phyloP scores from a whole-genome alignment of 169 alveolate genomes.

The Eimeria falciformis region DNA sequence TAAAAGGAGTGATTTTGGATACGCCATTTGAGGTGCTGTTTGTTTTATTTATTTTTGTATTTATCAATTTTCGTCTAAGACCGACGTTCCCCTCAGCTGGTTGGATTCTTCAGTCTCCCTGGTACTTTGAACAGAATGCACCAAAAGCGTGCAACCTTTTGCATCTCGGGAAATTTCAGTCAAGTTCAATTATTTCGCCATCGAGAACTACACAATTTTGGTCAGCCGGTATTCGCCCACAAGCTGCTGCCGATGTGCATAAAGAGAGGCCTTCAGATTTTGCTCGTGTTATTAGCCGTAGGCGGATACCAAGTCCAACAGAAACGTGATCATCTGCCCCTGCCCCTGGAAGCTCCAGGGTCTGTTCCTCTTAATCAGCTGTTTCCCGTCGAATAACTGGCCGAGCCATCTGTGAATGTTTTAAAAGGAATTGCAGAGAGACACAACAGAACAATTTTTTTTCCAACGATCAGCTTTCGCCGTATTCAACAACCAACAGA shows the following conservation, averaged over 20 bases:
- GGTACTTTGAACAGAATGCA: too few relatives aligned
- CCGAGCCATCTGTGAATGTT: too few relatives aligned
- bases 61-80: neutral
- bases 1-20: neutral
- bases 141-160: neutral
- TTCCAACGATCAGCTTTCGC: too few relatives aligned
- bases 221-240: neutral
- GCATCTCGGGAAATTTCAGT: neutral
- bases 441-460: too few relatives aligned
- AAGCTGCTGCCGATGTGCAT: neutral
- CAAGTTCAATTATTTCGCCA: slow-evolving; percentile 10
- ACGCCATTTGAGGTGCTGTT: neutral
- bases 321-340: neutral
- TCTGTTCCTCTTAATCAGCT: too few relatives aligned
- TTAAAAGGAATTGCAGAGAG: too few relatives aligned
- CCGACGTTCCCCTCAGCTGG: neutral
- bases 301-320: slow-evolving; percentile 12
- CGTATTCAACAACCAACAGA: too few relatives aligned
- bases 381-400: too few relatives aligned
- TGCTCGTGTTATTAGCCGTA: neutral
- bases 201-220: slow-evolving; percentile 11
- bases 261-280: neutral
- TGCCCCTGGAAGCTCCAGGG: neutral
- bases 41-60: neutral
- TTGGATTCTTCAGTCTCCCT: neutral